These are phyloP conservation scores for Helicostylum pulchrum DNA, from an alignment of 192 early-diverging fungal species.

Conservation along the genomic window DNA sequence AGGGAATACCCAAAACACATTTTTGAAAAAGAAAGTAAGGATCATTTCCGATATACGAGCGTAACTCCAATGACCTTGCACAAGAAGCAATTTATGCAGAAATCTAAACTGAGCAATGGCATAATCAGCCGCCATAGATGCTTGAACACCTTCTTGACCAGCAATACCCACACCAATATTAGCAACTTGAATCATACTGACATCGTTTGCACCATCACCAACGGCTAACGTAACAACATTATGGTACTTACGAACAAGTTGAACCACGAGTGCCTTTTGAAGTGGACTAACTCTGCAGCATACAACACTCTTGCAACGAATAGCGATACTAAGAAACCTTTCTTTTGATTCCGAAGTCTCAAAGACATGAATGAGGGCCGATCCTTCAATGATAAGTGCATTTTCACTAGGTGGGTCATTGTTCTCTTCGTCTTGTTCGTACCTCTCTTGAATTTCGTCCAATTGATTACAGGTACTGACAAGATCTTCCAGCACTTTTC, in stretches of 20 bases:
- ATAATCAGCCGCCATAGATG: slow-evolving; percentile 93
- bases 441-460: neutral
- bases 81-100: slow-evolving; percentile 79
- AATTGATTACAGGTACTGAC: slow-evolving; percentile 42
- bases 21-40: slow-evolving; percentile 96
- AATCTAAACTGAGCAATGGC: slow-evolving; percentile 90
- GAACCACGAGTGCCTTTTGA: slow-evolving; percentile 95
- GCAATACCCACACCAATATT: slow-evolving; percentile 79
- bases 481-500: slow-evolving; percentile 21
- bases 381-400: slow-evolving; percentile 86
- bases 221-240: slow-evolving; percentile 66
- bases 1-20: slow-evolving; percentile 88
- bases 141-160: slow-evolving; percentile 84
- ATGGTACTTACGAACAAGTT: slow-evolving; percentile 76
- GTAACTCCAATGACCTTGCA: slow-evolving; percentile 93
- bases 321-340: slow-evolving; percentile 66
- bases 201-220: slow-evolving; percentile 86
- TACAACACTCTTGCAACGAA: slow-evolving; percentile 80
- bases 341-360: slow-evolving; percentile 51
- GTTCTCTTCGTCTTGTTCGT: neutral
- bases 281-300: slow-evolving; percentile 91
- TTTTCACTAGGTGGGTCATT: slow-evolving; percentile 28
- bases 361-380: slow-evolving; percentile 52
- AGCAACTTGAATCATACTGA: slow-evolving; percentile 96
- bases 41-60: slow-evolving; percentile 87